phyloP scores from a whole-genome alignment of 352 stramenopile genomes.

The Globisporangium solare region DNA sequence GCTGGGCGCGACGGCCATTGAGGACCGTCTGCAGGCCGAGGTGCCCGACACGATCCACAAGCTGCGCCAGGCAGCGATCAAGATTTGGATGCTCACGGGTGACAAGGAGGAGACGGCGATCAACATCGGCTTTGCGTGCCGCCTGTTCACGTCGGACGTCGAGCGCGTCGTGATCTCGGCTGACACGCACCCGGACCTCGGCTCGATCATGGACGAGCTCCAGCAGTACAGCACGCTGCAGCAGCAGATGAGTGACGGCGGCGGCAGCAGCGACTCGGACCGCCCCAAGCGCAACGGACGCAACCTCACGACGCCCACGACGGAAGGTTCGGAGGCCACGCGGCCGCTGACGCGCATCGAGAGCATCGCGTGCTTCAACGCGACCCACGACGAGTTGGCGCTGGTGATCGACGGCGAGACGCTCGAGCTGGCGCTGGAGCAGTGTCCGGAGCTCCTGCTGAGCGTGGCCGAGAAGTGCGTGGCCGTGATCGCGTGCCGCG shows the following conservation, averaged over 20 bases:
- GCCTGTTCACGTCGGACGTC: conserved; percentile 90
- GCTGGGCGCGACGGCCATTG: conserved; percentile 91
- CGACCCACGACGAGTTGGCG: conserved; percentile 40
- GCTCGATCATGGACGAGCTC: conserved; percentile 56
- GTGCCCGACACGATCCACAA: conserved; percentile 92
- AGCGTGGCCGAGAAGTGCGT: conserved; percentile 81
- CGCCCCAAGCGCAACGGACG: conserved; percentile 1
- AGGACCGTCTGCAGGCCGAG: conserved; percentile 90
- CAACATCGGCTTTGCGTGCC: conserved; percentile 94
- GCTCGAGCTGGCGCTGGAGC: conserved; percentile 66
- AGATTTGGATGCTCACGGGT: conserved; percentile 94
- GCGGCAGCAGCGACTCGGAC: conserved; percentile 4
- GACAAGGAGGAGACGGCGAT: conserved; percentile 96
- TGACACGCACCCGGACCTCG: conserved; percentile 67
- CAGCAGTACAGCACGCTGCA: conserved; percentile 34
- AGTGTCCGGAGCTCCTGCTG: conserved; percentile 67
- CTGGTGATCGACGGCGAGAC: conserved; percentile 84
- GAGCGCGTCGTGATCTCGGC: conserved; percentile 81
- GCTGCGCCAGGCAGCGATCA: conserved; percentile 90
- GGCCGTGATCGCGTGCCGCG: conserved; percentile 91
- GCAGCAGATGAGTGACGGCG: conserved; percentile 4
- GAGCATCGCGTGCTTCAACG: conserved; percentile 43
- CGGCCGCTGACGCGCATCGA: conserved; percentile 62
- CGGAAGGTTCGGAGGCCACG: conserved; percentile 11
- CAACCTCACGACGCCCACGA: conserved; percentile 9